These are phyloP conservation scores for Strigomonas galati DNA, from an alignment of 208 protist species.

Conservation along the genomic window DNA sequence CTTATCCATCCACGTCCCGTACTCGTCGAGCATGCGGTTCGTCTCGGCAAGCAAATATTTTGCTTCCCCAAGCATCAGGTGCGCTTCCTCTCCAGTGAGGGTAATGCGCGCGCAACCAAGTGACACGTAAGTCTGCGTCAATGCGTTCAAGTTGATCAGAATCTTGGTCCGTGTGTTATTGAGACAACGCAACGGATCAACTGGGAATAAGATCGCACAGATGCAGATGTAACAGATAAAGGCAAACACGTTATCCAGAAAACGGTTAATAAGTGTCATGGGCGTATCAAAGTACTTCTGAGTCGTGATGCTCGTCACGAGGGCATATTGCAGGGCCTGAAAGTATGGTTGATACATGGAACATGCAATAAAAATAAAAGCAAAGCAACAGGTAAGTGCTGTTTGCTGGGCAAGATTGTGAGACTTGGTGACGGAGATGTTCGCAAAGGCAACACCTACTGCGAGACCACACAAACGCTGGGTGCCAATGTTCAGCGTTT, in stretches of 20 bases:
- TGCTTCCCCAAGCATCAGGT: conserved; percentile 13
- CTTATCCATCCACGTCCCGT: conserved; percentile 25
- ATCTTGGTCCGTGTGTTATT: conserved; percentile 32
- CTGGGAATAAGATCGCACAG: conserved; percentile 41
- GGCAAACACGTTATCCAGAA: conserved; percentile 38
- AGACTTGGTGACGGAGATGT: conserved; percentile 19
- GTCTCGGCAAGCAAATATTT: background rate
- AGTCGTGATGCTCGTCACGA: conserved; percentile 26
- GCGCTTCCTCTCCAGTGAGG: conserved; percentile 24
- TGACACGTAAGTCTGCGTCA: conserved; percentile 20
- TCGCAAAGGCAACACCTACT: conserved; percentile 32
- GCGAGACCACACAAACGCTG: conserved; percentile 38
- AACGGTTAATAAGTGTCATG: conserved; percentile 25
- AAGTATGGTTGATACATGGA: conserved; percentile 25
- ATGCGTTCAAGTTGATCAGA: conserved; percentile 21
- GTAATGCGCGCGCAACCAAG: conserved; percentile 38
- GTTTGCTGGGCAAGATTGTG: conserved; percentile 22
- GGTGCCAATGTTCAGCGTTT: conserved; percentile 40
- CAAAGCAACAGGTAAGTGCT: conserved; percentile 19
- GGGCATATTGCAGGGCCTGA: conserved; percentile 27
- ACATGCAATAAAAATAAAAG: conserved; percentile 24
- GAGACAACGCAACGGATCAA: conserved; percentile 47
- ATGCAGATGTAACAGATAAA: conserved; percentile 48
- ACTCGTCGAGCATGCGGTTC: conserved; percentile 11
- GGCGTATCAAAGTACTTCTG: conserved; percentile 3